Base-by-base conservation (phyloP, 1,139 yeast species). In the Debaryomyces sp. region DNA sequence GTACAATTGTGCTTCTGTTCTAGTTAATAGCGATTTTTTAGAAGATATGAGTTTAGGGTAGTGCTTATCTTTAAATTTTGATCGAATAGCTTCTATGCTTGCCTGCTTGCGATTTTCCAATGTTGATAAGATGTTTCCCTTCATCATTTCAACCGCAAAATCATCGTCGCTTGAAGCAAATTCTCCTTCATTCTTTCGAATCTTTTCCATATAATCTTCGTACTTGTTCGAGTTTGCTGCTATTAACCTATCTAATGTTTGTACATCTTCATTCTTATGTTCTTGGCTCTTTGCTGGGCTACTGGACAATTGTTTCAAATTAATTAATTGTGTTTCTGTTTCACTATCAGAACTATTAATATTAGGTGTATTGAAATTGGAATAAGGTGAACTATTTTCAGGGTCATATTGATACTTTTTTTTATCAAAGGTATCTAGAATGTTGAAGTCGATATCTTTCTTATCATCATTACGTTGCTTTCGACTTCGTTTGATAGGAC, bases 41-140 rank as follows among this genome's bases (percentile, higher is more conserved):
- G 72, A 64, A 12, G 30, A 46, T n/a, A 62, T 60, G 1, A 70
- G 64, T 7, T 52, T 46, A 0, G 78, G 77, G 8, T 73, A 60
- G 2, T 52, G 42, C 22, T 50, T 49, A 9, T 52, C 41, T 29
- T 57, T 53, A 53, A 60, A 72, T 50, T 66, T 66, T 7, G 51
- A 53, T 33, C 54, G 53, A 5, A 63, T 51, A 1, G 46, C 45
- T 5, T 51, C 56, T 12, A 57, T 53, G 36, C 59, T 56, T 9
- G 55, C 51, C 5, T 49, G 50, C 21, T 57, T 57, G 17, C 54
- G 50, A 15, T 55, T 54, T 27, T 57, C 54, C 27, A 57, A 32
- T 13, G 51, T 48, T 7, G 50, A 42, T 15, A 50, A 43, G 6
- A 46, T 40, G 23, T 46, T 34, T 9, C 47, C 50, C n/a, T 36